Evolutionary conservation across 140 eudicot species (phyloP).

Genomic region (Cichorium intybus): DNA sequence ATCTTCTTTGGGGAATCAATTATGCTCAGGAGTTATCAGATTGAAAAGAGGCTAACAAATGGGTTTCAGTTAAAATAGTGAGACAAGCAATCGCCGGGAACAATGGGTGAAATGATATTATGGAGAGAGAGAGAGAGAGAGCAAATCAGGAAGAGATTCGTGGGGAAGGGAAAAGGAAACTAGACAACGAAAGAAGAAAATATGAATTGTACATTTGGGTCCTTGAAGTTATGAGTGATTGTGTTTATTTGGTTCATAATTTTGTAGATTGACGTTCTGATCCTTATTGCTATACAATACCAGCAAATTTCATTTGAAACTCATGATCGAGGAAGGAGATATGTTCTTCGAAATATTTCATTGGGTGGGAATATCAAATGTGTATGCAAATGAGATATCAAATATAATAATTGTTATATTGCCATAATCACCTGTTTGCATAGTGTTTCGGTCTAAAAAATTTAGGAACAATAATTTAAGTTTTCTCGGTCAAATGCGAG

Average conservation of each 20-base stretch:
- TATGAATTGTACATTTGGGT: not conserved
- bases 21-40: not conserved
- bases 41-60: not conserved
- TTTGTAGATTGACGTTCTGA: not conserved
- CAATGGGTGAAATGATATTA: slow-evolving; percentile 14
- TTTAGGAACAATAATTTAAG: too few relatives aligned
- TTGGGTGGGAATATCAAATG: not conserved
- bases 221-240: slow-evolving; percentile 12
- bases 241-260: not conserved
- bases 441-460: too few relatives aligned
- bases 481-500: too few relatives aligned
- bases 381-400: not conserved
- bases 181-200: slow-evolving; percentile 22
- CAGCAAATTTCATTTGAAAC: not conserved
- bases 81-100: slow-evolving; percentile 27
- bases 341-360: not conserved
- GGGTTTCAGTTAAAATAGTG: slow-evolving; percentile 4
- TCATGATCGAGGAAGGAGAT: not conserved
- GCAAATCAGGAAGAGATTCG: slow-evolving; percentile 38
- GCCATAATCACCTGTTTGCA: too few relatives aligned
- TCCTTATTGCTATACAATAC: not conserved
- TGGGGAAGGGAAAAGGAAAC: slow-evolving; percentile 22
- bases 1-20: slow-evolving; percentile 19
- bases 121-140: slow-evolving; percentile 23
- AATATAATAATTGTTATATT: too few relatives aligned